These are phyloP conservation scores for Suhomyces kilbournensis DNA, from an alignment of 805 yeast species.

Conservation along the genomic window DNA sequence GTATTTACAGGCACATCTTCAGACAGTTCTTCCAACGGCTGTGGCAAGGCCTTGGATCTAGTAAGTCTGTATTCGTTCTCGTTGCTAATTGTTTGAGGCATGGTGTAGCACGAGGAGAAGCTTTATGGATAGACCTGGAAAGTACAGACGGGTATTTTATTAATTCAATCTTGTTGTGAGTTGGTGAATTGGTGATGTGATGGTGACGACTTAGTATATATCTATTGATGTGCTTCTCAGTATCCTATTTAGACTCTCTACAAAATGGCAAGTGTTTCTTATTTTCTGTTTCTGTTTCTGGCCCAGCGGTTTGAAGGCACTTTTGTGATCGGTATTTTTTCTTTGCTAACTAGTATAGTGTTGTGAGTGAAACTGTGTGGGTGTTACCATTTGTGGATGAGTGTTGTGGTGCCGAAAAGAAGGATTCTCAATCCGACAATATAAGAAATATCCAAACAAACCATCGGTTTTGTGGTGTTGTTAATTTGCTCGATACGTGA, in stretches of 20 bases:
- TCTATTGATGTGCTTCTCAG: background rate
- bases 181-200: background rate
- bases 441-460: slow-evolving; percentile 3
- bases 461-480: slow-evolving; percentile 4
- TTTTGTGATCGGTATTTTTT: background rate
- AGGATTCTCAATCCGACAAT: slow-evolving; percentile 2
- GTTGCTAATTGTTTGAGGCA: slow-evolving; percentile 28
- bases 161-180: background rate
- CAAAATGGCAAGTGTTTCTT: background rate
- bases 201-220: background rate
- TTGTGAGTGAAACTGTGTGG: background rate
- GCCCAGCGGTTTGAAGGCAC: background rate
- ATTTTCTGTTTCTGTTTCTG: slow-evolving; percentile 2
- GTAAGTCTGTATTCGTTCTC: slow-evolving; percentile 40
- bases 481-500: slow-evolving; percentile 3
- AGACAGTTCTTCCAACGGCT: background rate
- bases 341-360: background rate
- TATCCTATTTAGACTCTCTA: background rate
- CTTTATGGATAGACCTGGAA: background rate
- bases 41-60: slow-evolving; percentile 22
- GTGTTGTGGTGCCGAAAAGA: background rate
- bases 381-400: slow-evolving; percentile 1
- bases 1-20: slow-evolving; percentile 9
- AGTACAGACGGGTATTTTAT: background rate
- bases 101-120: slow-evolving; percentile 2